Evolutionary conservation across 768 basidiomycete species (phyloP), one percentile per base, ranked within the genome.

Genomic region (Xerocomellus intermedius): DNA sequence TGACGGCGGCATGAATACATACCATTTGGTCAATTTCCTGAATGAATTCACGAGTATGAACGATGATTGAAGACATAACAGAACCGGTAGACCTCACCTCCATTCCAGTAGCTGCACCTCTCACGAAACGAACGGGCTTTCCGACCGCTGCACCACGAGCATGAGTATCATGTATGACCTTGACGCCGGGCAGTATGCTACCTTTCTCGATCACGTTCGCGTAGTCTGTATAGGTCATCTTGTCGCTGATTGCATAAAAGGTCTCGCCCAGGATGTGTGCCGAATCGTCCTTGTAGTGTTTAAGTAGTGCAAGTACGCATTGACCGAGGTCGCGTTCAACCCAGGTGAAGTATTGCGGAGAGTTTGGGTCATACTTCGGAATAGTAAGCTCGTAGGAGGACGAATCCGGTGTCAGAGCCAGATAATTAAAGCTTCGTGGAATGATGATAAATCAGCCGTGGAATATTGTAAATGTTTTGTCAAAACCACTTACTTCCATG

Each of bases 21-120:
- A 69, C 68, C 68, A 64, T 69, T 4, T 64, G 42, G 16, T 69
- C 70, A 10, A 68, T 5, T 48, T 70, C 64, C 50, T 57, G 28
- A 3, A 43, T 19, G 13, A 3, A 36, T 48, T 32, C 7, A 26
- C 19, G 5, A 43, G 9, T 5, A 19, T 47, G 3, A 58, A 35
- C 30, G 4, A 16, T 30, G 10, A 16, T 42, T 6, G 16, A 42
- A 14, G 9, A 38, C 9, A 32, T 3, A 33, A 19, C 32, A 32
- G 4, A 16, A 28, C 13, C 2, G 12, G 28, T n/a, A n/a, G 1
- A 33, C 21, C 60, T 51, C 24, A 59, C 65, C 63, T 67, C 37
- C 56, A 58, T 45, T 10, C 67, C 69, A 35, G 32, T 4, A 12
- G 58, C 38, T n/a, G 17, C 26, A 7, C 58, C 54, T 1, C 51